Evolutionary conservation across 2,329 filamentous ascomycete genomes (phyloP).

Genomic region (Pyrenochaeta sp.): DNA sequence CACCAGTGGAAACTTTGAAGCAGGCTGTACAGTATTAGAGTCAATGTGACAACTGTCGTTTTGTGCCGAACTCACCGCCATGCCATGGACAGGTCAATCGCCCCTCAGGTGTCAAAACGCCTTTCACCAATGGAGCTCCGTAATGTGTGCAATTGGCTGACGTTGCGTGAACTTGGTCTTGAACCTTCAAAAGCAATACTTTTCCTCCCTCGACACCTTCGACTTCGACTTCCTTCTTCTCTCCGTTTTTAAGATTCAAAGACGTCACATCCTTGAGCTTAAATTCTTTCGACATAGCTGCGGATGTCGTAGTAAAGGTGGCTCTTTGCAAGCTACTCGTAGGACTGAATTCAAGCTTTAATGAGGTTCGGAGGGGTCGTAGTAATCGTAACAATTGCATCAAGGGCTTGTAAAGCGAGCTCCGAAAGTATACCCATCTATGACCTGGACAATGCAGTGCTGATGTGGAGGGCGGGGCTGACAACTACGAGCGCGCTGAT

Average conservation of each 20-base stretch:
- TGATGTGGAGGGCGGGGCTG: constrained; percentile 10
- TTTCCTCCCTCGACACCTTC: constrained; percentile 89
- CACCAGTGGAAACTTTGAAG: constrained; percentile 87
- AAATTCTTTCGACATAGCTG: constrained; percentile 58
- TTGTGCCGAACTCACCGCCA: constrained; percentile 67
- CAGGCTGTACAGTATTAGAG: constrained; percentile 69
- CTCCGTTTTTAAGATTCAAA: constrained; percentile 77
- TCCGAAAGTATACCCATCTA: not conserved
- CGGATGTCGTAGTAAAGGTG: constrained; percentile 35
- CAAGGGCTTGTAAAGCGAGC: constrained; percentile 12
- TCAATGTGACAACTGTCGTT: no score
- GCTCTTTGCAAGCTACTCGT: constrained; percentile 25
- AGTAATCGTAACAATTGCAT: constrained; percentile 40
- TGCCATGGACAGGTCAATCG: constrained; percentile 96
- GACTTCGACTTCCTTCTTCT: constrained; percentile 89
- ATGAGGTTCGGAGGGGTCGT: constrained; percentile 31
- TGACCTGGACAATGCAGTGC: not conserved
- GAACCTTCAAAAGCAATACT: constrained; percentile 82
- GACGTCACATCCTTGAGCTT: constrained; percentile 79
- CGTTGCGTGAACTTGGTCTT: constrained; percentile 78
- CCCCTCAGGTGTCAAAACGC: constrained; percentile 82
- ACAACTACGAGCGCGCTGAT: constrained; percentile 5
- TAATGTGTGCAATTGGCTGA: constrained; percentile 90
- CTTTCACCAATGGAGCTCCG: constrained; percentile 86
- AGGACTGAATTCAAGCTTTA: constrained; percentile 24